Evolutionary conservation across 108 stramenopile genomes (phyloP).

Genomic region (Epipyxis sp.): DNA sequence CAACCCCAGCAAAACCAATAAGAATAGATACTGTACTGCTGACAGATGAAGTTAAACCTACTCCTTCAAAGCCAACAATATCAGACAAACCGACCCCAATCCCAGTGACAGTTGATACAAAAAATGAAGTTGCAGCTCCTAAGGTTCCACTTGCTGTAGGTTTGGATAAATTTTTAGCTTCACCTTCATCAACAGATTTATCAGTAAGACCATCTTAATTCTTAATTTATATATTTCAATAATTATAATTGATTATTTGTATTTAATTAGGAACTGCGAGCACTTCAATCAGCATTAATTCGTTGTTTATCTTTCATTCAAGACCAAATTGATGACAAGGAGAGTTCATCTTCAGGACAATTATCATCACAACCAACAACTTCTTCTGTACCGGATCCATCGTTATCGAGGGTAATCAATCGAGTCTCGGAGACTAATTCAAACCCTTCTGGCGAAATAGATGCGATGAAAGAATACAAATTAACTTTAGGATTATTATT

Average conservation of each 20-base stretch:
- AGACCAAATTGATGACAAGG: neutral
- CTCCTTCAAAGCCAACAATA: no score
- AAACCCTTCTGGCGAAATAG: neutral
- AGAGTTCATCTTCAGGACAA: no score
- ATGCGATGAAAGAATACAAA: neutral
- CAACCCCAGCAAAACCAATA: neutral
- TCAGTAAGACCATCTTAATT: no score
- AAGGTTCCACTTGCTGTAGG: neutral
- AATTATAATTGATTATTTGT: no score
- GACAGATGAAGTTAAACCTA: no score
- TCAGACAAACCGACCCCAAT: no score
- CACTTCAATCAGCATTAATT: neutral
- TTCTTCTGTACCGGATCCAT: neutral
- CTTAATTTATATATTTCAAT: no score
- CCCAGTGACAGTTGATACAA: no score
- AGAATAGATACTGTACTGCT: no score
- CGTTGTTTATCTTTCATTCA: neutral
- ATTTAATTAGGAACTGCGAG: neutral
- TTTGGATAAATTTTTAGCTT: neutral
- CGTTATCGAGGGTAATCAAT: neutral
- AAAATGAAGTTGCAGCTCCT: no score
- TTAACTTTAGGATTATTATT: neutral
- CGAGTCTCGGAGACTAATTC: neutral
- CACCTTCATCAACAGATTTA: no score
- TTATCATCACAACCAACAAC: neutral